Percentiles rank a stretch among this genome's conserved stretches.
Evolutionary conservation across 352 stramenopile genomes (phyloP).

Genomic region (Phytophthora pini): DNA sequence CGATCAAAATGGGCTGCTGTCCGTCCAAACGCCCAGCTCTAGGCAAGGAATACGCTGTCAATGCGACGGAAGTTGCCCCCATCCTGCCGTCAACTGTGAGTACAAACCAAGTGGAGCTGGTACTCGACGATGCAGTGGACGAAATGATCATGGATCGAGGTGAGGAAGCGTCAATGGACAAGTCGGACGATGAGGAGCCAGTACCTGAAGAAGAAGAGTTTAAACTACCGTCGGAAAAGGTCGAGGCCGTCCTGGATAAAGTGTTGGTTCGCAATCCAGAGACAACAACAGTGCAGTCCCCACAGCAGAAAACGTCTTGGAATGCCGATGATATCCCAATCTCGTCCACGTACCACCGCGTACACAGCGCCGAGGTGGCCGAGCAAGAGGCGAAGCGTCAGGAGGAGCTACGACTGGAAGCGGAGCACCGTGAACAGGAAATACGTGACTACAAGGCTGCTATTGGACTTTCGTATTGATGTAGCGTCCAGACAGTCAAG

Average conservation of each 20-base stretch:
- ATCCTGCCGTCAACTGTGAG: conserved; percentile 5
- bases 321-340: conserved; percentile 75
- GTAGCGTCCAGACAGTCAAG: not conserved
- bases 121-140: conserved; percentile 9
- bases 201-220: conserved; percentile 16
- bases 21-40: conserved; percentile 50
- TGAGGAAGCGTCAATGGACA: conserved; percentile 30
- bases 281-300: conserved; percentile 3
- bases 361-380: conserved; percentile 62
- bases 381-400: conserved; percentile 51
- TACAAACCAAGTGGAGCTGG: conserved; percentile 14
- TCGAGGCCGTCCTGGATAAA: not conserved
- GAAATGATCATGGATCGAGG: conserved; percentile 52
- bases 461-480: conserved; percentile 28
- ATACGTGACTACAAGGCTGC: conserved; percentile 69
- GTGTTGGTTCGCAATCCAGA: conserved; percentile 11
- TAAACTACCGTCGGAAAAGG: not conserved
- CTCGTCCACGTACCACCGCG: conserved; percentile 77
- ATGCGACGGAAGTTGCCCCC: conserved; percentile 6
- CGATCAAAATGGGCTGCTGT: conserved; percentile 60
- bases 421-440: conserved; percentile 58
- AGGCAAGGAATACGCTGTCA: conserved; percentile 16
- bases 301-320: conserved; percentile 29
- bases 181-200: conserved; percentile 42
- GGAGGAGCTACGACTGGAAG: conserved; percentile 53